Evolutionary conservation across 371 early-diverging fungal species (phyloP).

Genomic region (Mortierella sp.): DNA sequence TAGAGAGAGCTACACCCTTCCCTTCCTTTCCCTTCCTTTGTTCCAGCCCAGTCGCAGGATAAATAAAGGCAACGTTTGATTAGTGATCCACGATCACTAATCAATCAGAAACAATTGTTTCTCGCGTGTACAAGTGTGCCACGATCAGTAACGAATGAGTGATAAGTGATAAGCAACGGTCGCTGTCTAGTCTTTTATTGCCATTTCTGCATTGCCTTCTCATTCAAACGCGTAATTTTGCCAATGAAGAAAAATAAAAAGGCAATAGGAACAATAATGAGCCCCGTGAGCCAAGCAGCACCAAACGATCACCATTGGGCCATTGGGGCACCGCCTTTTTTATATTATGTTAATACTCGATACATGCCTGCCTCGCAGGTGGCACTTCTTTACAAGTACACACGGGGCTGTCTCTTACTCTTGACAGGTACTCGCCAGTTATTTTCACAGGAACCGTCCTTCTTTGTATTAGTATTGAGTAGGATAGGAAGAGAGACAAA

Average conservation of each 20-base stretch:
- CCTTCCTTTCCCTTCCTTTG: no score
- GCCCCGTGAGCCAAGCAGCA: constrained; percentile 4
- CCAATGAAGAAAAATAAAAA: not conserved
- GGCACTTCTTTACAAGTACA: not conserved
- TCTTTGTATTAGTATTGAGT: no score
- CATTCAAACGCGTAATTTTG: no score
- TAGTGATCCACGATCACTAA: no score
- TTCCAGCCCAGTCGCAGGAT: no score
- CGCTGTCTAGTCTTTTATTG: not conserved
- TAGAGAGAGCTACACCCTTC: not conserved
- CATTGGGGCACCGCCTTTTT: not conserved
- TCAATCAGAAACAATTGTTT: not conserved
- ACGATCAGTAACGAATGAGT: not conserved
- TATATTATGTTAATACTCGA: not conserved
- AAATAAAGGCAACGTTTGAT: no score
- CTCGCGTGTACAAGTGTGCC: not conserved
- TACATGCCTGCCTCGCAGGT: not conserved
- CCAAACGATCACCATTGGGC: not conserved
- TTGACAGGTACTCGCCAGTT: not conserved
- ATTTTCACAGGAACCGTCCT: not conserved
- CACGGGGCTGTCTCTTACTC: not conserved
- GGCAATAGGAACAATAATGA: not conserved
- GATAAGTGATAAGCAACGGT: no score
- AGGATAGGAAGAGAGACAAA: not conserved
- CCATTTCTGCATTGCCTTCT: not conserved